These are phyloP conservation scores for Leucaena leucocephala DNA, from an alignment of 306 rosid genomes.

Conservation along the genomic window DNA sequence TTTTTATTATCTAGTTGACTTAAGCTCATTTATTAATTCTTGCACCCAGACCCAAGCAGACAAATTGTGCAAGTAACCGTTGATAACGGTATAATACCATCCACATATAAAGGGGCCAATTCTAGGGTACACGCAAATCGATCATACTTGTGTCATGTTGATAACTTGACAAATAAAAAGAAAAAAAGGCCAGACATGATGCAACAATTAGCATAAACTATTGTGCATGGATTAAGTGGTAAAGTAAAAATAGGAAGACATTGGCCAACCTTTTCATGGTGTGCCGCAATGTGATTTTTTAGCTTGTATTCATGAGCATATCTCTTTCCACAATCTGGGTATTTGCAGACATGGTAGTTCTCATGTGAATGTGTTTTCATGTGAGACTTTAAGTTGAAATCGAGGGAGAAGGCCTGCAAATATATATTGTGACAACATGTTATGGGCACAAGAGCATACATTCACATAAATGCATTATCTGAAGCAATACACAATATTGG, in stretches of 20 bases:
- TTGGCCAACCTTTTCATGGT: slow-evolving; percentile 86
- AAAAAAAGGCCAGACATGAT: neutral
- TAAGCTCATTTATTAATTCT: neutral
- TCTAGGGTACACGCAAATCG: neutral
- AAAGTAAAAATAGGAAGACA: slow-evolving; percentile 16
- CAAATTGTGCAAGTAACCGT: neutral
- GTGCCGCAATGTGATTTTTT: slow-evolving; percentile 86
- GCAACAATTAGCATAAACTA: slow-evolving; percentile 14
- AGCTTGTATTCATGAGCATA: slow-evolving; percentile 96
- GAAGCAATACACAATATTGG: slow-evolving; percentile 8
- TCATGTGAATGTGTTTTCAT: slow-evolving; percentile 99
- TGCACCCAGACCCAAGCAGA: neutral
- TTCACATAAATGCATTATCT: neutral
- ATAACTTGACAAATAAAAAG: neutral
- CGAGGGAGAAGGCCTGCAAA: slow-evolving; percentile 90
- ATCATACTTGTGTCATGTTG: slow-evolving; percentile 14
- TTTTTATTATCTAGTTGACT: neutral
- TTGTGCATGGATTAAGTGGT: neutral
- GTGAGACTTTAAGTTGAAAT: slow-evolving; percentile 91
- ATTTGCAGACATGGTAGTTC: slow-evolving; percentile 93
- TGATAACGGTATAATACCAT: neutral
- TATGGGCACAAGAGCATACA: neutral
- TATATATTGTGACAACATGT: slow-evolving; percentile 17
- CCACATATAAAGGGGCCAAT: neutral
- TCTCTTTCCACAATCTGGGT: slow-evolving; percentile 95